Conservation (phyloP, 257 asterid genomes). For the Echium plantagineum region DNA sequence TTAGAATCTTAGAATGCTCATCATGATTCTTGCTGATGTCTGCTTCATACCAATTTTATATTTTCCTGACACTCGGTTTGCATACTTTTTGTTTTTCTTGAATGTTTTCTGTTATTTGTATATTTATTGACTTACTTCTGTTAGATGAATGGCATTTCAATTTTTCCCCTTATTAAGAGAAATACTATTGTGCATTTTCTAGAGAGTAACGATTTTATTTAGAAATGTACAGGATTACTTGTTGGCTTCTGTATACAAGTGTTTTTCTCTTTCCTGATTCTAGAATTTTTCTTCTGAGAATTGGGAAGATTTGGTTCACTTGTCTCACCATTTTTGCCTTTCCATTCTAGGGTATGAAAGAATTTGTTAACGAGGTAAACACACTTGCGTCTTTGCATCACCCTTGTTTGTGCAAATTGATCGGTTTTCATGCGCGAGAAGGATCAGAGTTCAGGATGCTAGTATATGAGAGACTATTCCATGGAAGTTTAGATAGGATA, state of each 20-base stretch:
- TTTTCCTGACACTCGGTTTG: not conserved
- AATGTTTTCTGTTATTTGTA: not conserved
- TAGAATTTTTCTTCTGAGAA: not conserved
- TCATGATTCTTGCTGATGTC: constrained; percentile 13
- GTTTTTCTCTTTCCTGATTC: not conserved
- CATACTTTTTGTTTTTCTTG: not conserved
- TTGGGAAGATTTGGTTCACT: not conserved
- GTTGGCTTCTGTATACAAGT: not conserved
- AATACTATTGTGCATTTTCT: too few species aligned
- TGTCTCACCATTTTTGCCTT: not conserved
- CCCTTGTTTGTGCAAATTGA: constrained; percentile 61
- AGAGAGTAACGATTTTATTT: too few species aligned
- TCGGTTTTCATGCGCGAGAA: constrained; percentile 88
- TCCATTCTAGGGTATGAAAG: constrained; percentile 62
- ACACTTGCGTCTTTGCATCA: constrained; percentile 79
- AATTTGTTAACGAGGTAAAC: constrained; percentile 61
- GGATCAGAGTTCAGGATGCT: constrained; percentile 73
- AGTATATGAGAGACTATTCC: constrained; percentile 75
- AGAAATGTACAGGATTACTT: not conserved
- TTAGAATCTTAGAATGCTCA: constrained; percentile 41
- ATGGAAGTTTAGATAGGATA: constrained; percentile 84
- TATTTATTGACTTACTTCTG: not conserved
- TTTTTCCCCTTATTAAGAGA: too few species aligned
- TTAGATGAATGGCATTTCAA: not conserved
- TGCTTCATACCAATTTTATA: not conserved